Percentiles rank a stretch among this genome's conserved stretches.
phyloP scores from a whole-genome alignment of 1,284 basidiomycete genomes.

The Amylostereum areolatum region DNA sequence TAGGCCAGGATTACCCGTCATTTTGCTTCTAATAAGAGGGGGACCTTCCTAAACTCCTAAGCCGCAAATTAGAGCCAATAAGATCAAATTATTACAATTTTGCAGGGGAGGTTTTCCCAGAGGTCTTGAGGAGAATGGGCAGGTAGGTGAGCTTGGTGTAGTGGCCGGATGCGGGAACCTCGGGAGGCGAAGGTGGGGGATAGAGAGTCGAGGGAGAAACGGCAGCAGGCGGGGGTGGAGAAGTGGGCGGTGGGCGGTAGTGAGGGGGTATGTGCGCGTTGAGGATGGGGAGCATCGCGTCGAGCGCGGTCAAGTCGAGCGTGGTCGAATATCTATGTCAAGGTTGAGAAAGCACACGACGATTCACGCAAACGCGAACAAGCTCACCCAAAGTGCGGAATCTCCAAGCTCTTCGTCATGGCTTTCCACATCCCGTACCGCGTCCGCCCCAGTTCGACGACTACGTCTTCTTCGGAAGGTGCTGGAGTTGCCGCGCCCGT shows the following conservation, averaged over 20 bases:
- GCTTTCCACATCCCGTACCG: slow-evolving; percentile 84
- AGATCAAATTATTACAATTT: too few species aligned
- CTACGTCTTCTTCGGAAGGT: slow-evolving; percentile 33
- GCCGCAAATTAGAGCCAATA: too few species aligned
- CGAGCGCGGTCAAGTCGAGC: slow-evolving; percentile 76
- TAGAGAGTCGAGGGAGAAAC: slow-evolving; percentile 47
- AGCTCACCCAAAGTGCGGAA: slow-evolving; percentile 38
- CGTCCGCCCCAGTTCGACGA: slow-evolving; percentile 73
- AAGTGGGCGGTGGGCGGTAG: slow-evolving; percentile 40
- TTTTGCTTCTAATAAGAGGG: too few species aligned
- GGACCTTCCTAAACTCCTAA: too few species aligned
- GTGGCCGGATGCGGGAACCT: slow-evolving; percentile 39
- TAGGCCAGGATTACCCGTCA: too few species aligned
- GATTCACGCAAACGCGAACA: neutral
- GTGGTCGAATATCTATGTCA: slow-evolving; percentile 65
- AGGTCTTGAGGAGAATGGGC: slow-evolving; percentile 83
- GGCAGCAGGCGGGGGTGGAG: slow-evolving; percentile 22
- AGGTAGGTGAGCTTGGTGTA: slow-evolving; percentile 76
- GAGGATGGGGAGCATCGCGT: slow-evolving; percentile 65
- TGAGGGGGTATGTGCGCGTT: slow-evolving; percentile 66
- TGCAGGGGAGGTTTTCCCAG: too few species aligned
- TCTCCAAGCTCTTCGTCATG: slow-evolving; percentile 78
- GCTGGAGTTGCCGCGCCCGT: neutral
- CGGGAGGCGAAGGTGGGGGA: slow-evolving; percentile 31
- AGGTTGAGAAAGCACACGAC: neutral